Conservation (phyloP, 176 grass and related monocot genomes). For the Zizania latifolia region DNA sequence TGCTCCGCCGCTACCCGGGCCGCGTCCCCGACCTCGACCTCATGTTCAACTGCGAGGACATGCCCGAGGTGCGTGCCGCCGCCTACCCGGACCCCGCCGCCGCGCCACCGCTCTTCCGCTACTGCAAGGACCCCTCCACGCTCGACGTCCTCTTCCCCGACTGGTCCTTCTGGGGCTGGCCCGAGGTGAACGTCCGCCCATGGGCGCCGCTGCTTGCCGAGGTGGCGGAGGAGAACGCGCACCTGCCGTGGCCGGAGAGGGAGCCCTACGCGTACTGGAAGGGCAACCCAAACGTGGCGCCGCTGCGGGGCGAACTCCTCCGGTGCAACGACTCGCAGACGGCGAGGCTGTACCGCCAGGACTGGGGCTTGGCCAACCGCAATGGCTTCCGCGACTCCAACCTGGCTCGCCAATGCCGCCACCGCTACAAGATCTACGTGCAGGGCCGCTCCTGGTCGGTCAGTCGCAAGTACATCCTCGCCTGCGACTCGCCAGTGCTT, state of each 20-base stretch:
- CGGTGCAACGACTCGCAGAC: constrained; percentile 44
- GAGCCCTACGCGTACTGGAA: constrained; percentile 76
- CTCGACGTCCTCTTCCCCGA: constrained; percentile 78
- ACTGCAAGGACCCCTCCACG: constrained; percentile 68
- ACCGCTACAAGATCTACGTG: constrained; percentile 77
- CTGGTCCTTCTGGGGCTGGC: constrained; percentile 98
- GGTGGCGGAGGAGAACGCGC: constrained; percentile 4
- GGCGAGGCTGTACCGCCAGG: constrained; percentile 40
- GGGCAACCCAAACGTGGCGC: constrained; percentile 39
- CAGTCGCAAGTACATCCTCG: constrained; percentile 84
- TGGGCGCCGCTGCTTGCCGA: constrained; percentile 67
- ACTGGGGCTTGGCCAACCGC: constrained; percentile 40
- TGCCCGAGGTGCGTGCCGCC: constrained; percentile 24
- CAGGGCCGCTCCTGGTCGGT: constrained; percentile 82
- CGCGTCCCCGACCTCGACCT: constrained; percentile 76
- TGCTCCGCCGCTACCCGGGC: constrained; percentile 58
- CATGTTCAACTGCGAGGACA: constrained; percentile 76
- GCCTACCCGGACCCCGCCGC: background rate
- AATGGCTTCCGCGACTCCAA: constrained; percentile 58
- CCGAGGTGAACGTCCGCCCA: constrained; percentile 62
- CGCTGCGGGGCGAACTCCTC: constrained; percentile 34
- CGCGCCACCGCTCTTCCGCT: constrained; percentile 67
- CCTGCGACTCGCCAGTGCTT: constrained; percentile 68
- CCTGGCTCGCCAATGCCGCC: constrained; percentile 54
- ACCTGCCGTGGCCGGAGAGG: constrained; percentile 39